Evolutionary conservation across 305 asterid species (phyloP).

Genomic region (Ilex paraguariensis): DNA sequence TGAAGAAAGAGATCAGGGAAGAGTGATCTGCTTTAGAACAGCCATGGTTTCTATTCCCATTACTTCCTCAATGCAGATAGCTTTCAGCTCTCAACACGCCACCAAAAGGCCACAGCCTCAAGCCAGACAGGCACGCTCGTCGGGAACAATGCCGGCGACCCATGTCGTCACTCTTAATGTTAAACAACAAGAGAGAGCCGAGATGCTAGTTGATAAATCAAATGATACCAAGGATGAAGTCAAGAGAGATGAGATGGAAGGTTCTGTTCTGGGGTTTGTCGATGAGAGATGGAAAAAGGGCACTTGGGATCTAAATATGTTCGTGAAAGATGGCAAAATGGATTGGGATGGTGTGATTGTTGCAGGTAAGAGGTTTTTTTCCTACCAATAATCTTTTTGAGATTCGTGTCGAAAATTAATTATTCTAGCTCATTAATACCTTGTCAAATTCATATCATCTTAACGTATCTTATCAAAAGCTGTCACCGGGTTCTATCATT

Average conservation of each 20-base stretch:
- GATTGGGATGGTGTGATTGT: slow-evolving; percentile 70
- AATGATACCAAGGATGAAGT: slow-evolving; percentile 14
- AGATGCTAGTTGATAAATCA: slow-evolving; percentile 2
- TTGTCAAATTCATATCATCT: too few relatives aligned
- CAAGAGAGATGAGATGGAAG: slow-evolving; percentile 9
- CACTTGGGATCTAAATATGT: slow-evolving; percentile 77
- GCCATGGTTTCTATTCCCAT: slow-evolving; percentile 51
- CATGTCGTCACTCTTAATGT: slow-evolving; percentile 30
- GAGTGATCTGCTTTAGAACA: neutral
- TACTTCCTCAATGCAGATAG: slow-evolving; percentile 34
- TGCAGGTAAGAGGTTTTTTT: slow-evolving; percentile 34
- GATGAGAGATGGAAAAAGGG: slow-evolving; percentile 66
- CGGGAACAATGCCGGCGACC: slow-evolving; percentile 16
- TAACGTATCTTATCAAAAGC: too few relatives aligned
- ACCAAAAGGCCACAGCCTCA: slow-evolving; percentile 30
- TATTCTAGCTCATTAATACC: too few relatives aligned
- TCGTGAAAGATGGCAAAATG: slow-evolving; percentile 56
- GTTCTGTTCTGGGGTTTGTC: slow-evolving; percentile 22
- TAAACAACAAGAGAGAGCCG: slow-evolving; percentile 19
- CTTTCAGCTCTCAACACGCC: slow-evolving; percentile 35
- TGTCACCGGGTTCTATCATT: too few relatives aligned
- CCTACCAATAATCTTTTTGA: neutral
- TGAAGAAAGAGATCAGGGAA: neutral
- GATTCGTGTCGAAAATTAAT: too few relatives aligned
- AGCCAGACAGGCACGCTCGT: slow-evolving; percentile 17